Conservation (phyloP, 495 filamentous ascomycete species). For the Penicillium herquei region DNA sequence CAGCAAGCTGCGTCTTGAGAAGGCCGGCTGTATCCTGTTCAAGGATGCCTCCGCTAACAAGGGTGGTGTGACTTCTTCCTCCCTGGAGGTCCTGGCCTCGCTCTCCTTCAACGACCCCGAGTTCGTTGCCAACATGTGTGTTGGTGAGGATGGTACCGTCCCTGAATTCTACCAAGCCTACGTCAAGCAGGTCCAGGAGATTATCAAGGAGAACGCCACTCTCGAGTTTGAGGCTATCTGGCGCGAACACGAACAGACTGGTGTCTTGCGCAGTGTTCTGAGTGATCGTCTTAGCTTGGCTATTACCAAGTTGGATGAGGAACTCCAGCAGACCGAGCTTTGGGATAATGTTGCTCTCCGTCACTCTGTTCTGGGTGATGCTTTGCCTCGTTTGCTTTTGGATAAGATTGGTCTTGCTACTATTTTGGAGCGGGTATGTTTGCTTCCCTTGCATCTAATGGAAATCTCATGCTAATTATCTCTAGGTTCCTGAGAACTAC, state of each 20-base stretch:
- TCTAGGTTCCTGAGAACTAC: constrained; percentile 84
- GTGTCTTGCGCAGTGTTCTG: constrained; percentile 73
- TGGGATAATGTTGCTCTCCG: constrained; percentile 84
- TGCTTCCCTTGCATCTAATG: not conserved
- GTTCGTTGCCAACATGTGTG: constrained; percentile 93
- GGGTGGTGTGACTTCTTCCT: constrained; percentile 97
- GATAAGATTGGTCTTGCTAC: constrained; percentile 87
- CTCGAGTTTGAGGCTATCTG: constrained; percentile 98
- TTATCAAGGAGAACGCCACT: constrained; percentile 82
- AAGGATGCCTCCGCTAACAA: constrained; percentile 99
- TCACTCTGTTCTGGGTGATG: constrained; percentile 75
- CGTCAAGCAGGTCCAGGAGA: constrained; percentile 85
- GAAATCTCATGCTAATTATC: constrained; percentile 20
- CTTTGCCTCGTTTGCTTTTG: constrained; percentile 78
- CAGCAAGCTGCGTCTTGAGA: constrained; percentile 90
- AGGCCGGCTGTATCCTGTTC: constrained; percentile 89
- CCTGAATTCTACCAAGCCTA: constrained; percentile 91
- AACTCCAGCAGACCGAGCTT: constrained; percentile 86
- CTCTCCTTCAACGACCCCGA: constrained; percentile 87
- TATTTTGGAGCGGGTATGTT: constrained; percentile 71
- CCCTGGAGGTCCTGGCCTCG: constrained; percentile 90
- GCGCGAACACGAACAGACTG: constrained; percentile 84
- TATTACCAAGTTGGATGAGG: constrained; percentile 93
- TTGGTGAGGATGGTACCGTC: constrained; percentile 69
- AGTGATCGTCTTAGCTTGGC: constrained; percentile 86